Base-by-base conservation (phyloP, 225 moss, liverwort and hornwort genomes). In the Bryoerythrophyllum caledonicum region DNA sequence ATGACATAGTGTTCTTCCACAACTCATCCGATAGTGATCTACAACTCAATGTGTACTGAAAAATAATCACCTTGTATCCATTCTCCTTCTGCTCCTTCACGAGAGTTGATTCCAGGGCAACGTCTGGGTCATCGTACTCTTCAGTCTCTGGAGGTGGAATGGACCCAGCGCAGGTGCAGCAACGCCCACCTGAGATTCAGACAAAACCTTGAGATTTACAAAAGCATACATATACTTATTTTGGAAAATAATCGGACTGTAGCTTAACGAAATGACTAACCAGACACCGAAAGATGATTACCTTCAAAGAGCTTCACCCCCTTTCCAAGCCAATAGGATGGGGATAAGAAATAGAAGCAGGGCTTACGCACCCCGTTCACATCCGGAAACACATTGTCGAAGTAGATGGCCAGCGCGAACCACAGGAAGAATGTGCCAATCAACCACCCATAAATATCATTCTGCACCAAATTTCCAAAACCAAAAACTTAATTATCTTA, bases 301-400 rank as follows among this genome's bases (percentile, higher is more conserved):
- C 90, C 90, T 90, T 87, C 90, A 4, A 84, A 84, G 61, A 80
- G 63, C 65, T 81, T 79, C 75, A 80, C 80, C 57, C 85, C 85
- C 71, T 85, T 90, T 70, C 97, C 97, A 28, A 80, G 84, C 97
- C 97, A 97, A 79, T 88, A 97, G 63, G 87, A 87, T 69, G 94
- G 90, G 15, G 78, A 86, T 26, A 97, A 86, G 58, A 97, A 94
- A 84, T 97, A 97, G 41, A 87, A 86, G 74, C 91, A 94, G 66
- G 97, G 90, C 82, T 97, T 97, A 72, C 91, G 87, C 66, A 97
- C 94, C 68, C 97, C 97, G 61, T 97, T 94, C 21, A 88, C 97
- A 85, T 99, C 94, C 27, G 97, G 93, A 26, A 99, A 79, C 10
- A 94, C 87, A 43, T 99, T 99, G 82, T 99, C 97, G 63, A 99